Evolutionary conservation across 495 filamentous ascomycete species (phyloP), one percentile per base, ranked within the genome.

Genomic region (Thermothielavioides terrestris): DNA sequence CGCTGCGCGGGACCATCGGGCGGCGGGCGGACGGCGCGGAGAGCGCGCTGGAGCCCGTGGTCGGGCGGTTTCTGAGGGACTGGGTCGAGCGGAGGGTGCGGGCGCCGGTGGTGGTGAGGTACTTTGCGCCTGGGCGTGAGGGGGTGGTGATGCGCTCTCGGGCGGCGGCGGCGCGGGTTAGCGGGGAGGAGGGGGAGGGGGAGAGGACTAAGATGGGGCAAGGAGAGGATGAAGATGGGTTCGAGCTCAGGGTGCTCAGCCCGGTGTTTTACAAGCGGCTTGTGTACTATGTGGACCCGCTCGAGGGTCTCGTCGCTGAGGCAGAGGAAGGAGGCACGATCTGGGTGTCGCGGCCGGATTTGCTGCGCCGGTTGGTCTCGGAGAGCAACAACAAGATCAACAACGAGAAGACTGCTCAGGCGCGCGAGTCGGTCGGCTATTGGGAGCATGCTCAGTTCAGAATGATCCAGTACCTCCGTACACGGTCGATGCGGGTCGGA

Each of bases 221-320:
- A n/a, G n/a, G n/a, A 3, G 2, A 14, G 22, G 38, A 11, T 26
- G 38, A 12, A 9, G 38, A 9, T 17, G 25, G 41, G 15, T 21
- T 80, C 2, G 70, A 74, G 31, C 61, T 84, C 51, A 73, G 71
- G 23, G 60, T 82, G 15, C 62, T 80, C 1, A 80, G 74, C 0
- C 80, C 82, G 1, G 68, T 62, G 1, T 85, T 85, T 57, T 85
- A 84, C 60, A 68, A 74, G 36, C 66, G 73, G 38, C 74, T 84
- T 38, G 72, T 77, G 18, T 65, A 73, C 52, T 77, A 79, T 51
- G 56, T 68, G 7, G 66, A 78, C 54, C 63, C 71, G 22, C 56
- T 74, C 12, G 73, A 78, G 52, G 77, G 70, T 1, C 58, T 83
- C 28, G 67, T 73, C 35, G 62, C 64, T 32, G 77, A 82, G 54